Percentiles rank a stretch among this genome's conserved stretches.
Evolutionary conservation across 768 basidiomycete species (phyloP).

Genomic region (Boletus barrowsii): DNA sequence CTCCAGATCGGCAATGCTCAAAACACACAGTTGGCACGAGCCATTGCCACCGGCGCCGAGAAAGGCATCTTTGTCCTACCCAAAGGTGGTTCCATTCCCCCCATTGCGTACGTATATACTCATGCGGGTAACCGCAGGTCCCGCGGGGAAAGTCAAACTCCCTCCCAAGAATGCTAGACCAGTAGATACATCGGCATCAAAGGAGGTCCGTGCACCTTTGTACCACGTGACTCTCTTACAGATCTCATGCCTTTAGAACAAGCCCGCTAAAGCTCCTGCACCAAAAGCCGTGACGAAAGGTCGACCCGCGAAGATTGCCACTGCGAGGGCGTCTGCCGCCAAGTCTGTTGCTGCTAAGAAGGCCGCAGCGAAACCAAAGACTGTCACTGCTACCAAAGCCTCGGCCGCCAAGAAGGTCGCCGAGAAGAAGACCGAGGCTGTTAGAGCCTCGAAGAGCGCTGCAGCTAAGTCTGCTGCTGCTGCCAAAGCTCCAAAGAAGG

Average conservation of each 20-base stretch:
- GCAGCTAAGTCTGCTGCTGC: conserved; percentile 9
- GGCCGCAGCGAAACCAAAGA: conserved; percentile 36
- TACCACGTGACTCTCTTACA: conserved; percentile 23
- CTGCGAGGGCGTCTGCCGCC: conserved; percentile 21
- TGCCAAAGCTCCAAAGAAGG: conserved; percentile 31
- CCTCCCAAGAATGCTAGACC: conserved; percentile 55
- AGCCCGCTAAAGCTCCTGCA: conserved; percentile 31
- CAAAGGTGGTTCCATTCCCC: conserved; percentile 56
- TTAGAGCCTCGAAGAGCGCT: conserved; percentile 31
- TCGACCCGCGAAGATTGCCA: conserved; percentile 28
- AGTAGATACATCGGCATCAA: conserved; percentile 50
- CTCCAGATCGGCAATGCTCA: conserved; percentile 79
- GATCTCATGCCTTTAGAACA: conserved; percentile 21
- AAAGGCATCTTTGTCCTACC: conserved; percentile 83
- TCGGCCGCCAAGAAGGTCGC: conserved; percentile 43
- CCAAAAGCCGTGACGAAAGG: conserved; percentile 24
- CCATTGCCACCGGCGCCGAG: conserved; percentile 78
- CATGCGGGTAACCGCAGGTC: conserved; percentile 27
- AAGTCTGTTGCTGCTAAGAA: conserved; percentile 27
- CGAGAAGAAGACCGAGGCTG: conserved; percentile 31
- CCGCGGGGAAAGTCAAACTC: conserved; percentile 61
- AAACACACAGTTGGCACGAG: conserved; percentile 72
- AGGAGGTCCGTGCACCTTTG: conserved; percentile 46
- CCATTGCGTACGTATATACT: conserved; percentile 1
- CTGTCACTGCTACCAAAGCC: conserved; percentile 28